Conservation (phyloP, 1,284 basidiomycete genomes). For the Leccinum subrobustum region DNA sequence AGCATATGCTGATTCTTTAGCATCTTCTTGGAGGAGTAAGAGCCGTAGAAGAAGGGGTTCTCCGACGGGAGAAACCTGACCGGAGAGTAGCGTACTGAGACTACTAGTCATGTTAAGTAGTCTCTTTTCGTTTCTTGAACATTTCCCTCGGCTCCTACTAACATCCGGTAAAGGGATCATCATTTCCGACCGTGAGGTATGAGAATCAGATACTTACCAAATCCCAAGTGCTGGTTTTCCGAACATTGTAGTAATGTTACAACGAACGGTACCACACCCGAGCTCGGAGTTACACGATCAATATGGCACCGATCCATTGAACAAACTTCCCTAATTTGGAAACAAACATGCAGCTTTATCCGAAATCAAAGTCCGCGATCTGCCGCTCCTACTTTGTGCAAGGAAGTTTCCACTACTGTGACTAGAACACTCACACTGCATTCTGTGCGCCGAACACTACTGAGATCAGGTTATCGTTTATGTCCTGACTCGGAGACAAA, state of each 20-base stretch:
- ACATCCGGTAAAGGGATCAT: background rate
- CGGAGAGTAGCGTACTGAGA: background rate
- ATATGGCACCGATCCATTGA: background rate
- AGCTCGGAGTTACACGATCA: background rate
- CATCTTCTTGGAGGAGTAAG: slow-evolving; percentile 16
- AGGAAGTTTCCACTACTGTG: too few species aligned
- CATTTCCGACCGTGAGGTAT: slow-evolving; percentile 12
- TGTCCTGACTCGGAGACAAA: too few species aligned
- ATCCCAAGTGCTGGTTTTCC: background rate
- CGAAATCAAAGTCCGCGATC: slow-evolving; percentile 3
- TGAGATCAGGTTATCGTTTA: too few species aligned
- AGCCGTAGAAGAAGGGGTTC: background rate
- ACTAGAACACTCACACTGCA: too few species aligned
- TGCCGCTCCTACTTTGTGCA: background rate
- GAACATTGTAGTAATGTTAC: background rate
- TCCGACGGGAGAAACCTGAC: background rate
- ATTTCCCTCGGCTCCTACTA: slow-evolving; percentile 2
- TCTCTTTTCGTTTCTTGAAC: background rate
- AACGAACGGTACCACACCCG: background rate
- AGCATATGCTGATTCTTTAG: slow-evolving; percentile 1
- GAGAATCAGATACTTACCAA: background rate
- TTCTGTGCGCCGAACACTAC: too few species aligned
- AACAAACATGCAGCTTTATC: background rate
- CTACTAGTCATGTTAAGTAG: background rate
- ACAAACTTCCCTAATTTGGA: background rate